phyloP scores from a whole-genome alignment of 2,329 filamentous ascomycete species.

The Ploettnerulaceae sp. region DNA sequence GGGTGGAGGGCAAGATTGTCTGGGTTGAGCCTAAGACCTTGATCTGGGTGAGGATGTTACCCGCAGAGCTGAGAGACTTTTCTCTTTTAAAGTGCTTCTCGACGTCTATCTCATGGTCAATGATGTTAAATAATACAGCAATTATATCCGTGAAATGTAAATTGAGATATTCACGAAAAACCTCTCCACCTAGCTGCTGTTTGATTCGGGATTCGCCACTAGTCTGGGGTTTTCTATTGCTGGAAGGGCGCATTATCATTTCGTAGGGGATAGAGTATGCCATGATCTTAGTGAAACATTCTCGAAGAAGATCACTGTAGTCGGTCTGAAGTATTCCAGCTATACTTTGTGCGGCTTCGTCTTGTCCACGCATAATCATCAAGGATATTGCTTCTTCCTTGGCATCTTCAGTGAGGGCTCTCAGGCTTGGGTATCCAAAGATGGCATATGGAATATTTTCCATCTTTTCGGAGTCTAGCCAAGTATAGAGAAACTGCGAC shows the following conservation, averaged over 20 bases:
- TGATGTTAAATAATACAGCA: constrained; percentile 67
- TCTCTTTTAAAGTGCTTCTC: constrained; percentile 62
- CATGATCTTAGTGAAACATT: constrained; percentile 70
- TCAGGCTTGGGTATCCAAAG: constrained; percentile 70
- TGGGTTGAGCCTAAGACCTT: constrained; percentile 61
- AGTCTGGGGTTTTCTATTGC: constrained; percentile 31
- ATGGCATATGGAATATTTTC: constrained; percentile 76
- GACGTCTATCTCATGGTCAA: constrained; percentile 71
- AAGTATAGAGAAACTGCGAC: constrained; percentile 85
- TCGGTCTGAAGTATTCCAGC: constrained; percentile 51
- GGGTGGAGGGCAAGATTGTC: constrained; percentile 64
- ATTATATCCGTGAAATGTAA: constrained; percentile 72
- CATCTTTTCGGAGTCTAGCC: constrained; percentile 66
- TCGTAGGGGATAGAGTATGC: constrained; percentile 83
- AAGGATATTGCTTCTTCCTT: constrained; percentile 76
- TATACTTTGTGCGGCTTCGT: constrained; percentile 56
- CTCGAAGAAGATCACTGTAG: constrained; percentile 53
- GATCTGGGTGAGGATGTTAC: constrained; percentile 63
- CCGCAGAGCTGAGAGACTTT: constrained; percentile 54
- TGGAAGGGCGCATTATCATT: constrained; percentile 44
- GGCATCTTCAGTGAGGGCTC: constrained; percentile 63
- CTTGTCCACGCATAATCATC: constrained; percentile 74
- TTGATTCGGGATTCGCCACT: constrained; percentile 62
- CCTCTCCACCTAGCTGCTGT: constrained; percentile 61
- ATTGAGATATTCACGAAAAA: constrained; percentile 59